Percentiles rank a stretch among this genome's conserved stretches.
Evolutionary conservation across 805 yeast species (phyloP).

Genomic region (Priceomyces melissophilus): DNA sequence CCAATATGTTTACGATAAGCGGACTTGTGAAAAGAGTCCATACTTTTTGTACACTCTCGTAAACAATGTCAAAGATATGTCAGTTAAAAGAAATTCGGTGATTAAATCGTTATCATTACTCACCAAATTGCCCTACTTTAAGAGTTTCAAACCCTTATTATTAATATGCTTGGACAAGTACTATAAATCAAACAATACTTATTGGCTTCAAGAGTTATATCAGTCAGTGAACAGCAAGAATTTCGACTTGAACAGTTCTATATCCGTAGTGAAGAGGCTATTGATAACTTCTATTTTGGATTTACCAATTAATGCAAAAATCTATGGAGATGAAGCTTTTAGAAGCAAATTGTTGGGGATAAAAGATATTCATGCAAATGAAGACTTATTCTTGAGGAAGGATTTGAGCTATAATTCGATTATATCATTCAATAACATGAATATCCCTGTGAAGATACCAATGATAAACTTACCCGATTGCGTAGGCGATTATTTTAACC

Average conservation of each 20-base stretch:
- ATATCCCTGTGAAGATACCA: conserved; percentile 44
- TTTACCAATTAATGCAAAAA: conserved; percentile 39
- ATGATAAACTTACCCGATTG: conserved; percentile 38
- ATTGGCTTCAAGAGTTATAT: conserved; percentile 25
- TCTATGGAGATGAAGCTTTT: conserved; percentile 37
- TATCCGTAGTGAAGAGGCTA: conserved; percentile 33
- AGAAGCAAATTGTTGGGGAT: conserved; percentile 33
- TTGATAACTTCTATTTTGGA: conserved; percentile 42
- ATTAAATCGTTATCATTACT: conserved; percentile 60
- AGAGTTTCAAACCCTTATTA: conserved; percentile 57
- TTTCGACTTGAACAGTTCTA: conserved; percentile 19
- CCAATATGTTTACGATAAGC: conserved; percentile 31
- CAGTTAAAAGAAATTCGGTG: conserved; percentile 53
- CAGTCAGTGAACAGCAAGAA: conserved; percentile 29
- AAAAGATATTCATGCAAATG: conserved; percentile 19
- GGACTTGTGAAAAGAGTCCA: conserved; percentile 37
- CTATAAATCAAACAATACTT: conserved; percentile 23
- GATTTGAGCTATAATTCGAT: conserved; percentile 41
- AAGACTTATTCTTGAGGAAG: conserved; percentile 38
- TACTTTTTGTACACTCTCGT: conserved; percentile 57
- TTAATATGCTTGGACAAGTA: conserved; percentile 50
- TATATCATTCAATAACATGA: conserved; percentile 36
- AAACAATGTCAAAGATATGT: conserved; percentile 41
- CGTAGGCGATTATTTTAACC: conserved; percentile 43
- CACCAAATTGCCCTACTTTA: conserved; percentile 50